A percentile compares a stretch with the other conserved stretches of the same genome.
phyloP scores from a whole-genome alignment of 2,329 filamentous ascomycete genomes.

The Penicillium digitatum region DNA sequence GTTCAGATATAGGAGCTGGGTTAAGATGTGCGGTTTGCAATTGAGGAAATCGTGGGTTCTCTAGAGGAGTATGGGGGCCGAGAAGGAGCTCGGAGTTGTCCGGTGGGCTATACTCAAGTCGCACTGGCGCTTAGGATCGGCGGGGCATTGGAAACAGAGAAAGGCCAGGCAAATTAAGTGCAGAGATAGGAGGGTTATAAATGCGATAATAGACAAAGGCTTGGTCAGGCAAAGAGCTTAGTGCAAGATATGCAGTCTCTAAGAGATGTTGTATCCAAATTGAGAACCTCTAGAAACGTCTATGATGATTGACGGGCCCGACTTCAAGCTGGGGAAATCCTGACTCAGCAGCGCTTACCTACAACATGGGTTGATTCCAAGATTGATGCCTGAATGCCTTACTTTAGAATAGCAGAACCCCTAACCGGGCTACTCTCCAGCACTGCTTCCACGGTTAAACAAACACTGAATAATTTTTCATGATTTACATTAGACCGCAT shows the following conservation, averaged over 20 bases:
- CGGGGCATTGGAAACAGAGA: constrained; percentile 31
- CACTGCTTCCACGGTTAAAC: too few relatives aligned
- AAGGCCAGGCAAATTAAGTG: constrained; percentile 5
- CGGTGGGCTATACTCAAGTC: constrained; percentile 27
- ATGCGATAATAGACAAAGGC: not conserved
- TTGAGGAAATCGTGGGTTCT: not conserved
- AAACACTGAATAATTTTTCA: too few relatives aligned
- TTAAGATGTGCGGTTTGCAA: not conserved
- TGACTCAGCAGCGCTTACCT: constrained; percentile 4
- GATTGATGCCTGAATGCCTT: too few relatives aligned
- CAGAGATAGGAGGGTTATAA: not conserved
- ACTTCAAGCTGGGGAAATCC: constrained; percentile 3
- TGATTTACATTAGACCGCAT: too few relatives aligned
- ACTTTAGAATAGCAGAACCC: too few relatives aligned
- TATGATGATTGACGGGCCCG: constrained; percentile 3
- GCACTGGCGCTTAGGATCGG: constrained; percentile 40
- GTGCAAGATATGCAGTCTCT: not conserved
- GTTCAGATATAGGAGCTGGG: not conserved
- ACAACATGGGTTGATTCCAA: too few relatives aligned
- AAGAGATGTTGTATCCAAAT: constrained; percentile 4
- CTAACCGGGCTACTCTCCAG: too few relatives aligned
- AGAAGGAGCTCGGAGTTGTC: constrained; percentile 12
- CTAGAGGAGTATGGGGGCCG: not conserved
- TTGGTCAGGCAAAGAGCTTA: not conserved
- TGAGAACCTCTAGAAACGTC: constrained; percentile 6